Conservation (phyloP, 1,284 basidiomycete genomes). For the Ustilago cynodontis region DNA sequence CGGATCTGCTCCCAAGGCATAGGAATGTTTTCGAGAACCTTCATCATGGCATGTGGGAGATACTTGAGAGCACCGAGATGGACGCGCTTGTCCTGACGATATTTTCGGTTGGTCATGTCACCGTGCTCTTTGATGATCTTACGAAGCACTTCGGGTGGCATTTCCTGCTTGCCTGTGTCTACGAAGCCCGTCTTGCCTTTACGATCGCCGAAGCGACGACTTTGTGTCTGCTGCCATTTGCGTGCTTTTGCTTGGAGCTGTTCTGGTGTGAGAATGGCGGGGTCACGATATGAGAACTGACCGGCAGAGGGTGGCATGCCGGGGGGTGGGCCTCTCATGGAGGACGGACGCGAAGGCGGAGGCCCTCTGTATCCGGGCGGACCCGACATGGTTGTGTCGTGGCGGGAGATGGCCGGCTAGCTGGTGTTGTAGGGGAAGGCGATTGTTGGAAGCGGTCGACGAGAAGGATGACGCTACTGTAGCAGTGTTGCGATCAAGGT, state of each 20-base stretch:
- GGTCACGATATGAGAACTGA: slow-evolving; percentile 36
- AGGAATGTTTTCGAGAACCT: slow-evolving; percentile 98
- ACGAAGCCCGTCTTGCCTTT: slow-evolving; percentile 83
- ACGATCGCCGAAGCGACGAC: slow-evolving; percentile 88
- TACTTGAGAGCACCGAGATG: slow-evolving; percentile 98
- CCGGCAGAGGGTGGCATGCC: slow-evolving; percentile 40
- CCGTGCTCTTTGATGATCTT: slow-evolving; percentile 71
- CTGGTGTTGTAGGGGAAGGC: not conserved
- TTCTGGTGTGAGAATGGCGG: slow-evolving; percentile 78
- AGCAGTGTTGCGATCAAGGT: not conserved
- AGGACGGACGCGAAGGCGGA: slow-evolving; percentile 47
- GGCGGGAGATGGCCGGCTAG: not conserved
- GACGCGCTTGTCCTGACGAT: slow-evolving; percentile 98
- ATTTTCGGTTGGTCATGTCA: slow-evolving; percentile 73
- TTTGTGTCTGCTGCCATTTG: slow-evolving; percentile 95
- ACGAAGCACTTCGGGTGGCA: slow-evolving; percentile 79
- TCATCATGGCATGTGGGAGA: slow-evolving; percentile 99
- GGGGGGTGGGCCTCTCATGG: slow-evolving; percentile 51
- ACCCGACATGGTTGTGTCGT: slow-evolving; percentile 50
- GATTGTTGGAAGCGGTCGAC: not conserved
- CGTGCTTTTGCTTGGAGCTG: slow-evolving; percentile 84
- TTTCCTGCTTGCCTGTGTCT: slow-evolving; percentile 87
- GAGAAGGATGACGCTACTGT: not conserved
- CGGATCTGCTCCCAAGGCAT: slow-evolving; percentile 87
- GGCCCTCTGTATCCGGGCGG: slow-evolving; percentile 55